phyloP scores from a whole-genome alignment of 345 rosid genomes.

The Ceriops zippeliana region DNA sequence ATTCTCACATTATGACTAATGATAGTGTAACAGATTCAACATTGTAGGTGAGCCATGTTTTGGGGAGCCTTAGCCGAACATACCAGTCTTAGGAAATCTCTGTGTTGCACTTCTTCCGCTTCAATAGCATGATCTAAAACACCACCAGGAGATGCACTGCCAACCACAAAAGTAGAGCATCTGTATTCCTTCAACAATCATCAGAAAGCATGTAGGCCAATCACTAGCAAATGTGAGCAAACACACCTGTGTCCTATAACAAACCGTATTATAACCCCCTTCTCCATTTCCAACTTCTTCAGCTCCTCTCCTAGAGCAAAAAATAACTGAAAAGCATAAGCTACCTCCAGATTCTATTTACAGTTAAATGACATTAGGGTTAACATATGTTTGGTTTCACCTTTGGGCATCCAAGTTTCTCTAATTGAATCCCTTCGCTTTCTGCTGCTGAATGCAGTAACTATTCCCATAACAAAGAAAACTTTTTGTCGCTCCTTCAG shows the following conservation, averaged over 20 bases:
- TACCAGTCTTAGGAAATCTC: conserved; percentile 71
- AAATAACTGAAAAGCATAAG: conserved; percentile 22
- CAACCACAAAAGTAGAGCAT: conserved; percentile 16
- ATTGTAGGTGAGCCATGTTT: neutral
- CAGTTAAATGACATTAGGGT: neutral
- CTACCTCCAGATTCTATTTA: neutral
- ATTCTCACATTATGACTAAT: neutral
- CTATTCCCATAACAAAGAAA: conserved; percentile 78
- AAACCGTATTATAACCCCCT: conserved; percentile 60
- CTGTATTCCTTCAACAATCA: neutral
- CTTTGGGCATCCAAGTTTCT: conserved; percentile 76
- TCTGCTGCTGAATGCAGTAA: conserved; percentile 81
- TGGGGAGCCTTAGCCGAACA: neutral
- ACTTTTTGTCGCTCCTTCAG: conserved; percentile 44
- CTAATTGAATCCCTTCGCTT: conserved; percentile 77
- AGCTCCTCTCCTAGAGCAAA: conserved; percentile 48
- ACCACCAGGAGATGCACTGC: conserved; percentile 63
- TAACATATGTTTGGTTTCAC: conserved; percentile 22
- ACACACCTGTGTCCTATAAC: conserved; percentile 66
- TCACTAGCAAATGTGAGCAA: conserved; percentile 13
- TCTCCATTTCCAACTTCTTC: conserved; percentile 63
- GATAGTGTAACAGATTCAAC: neutral
- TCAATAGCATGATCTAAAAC: conserved; percentile 64
- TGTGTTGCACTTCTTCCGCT: conserved; percentile 66
- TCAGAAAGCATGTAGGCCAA: conserved; percentile 1